Evolutionary conservation across 2,329 filamentous ascomycete genomes (phyloP).

Genomic region (Emergomyces pasteurianus): DNA sequence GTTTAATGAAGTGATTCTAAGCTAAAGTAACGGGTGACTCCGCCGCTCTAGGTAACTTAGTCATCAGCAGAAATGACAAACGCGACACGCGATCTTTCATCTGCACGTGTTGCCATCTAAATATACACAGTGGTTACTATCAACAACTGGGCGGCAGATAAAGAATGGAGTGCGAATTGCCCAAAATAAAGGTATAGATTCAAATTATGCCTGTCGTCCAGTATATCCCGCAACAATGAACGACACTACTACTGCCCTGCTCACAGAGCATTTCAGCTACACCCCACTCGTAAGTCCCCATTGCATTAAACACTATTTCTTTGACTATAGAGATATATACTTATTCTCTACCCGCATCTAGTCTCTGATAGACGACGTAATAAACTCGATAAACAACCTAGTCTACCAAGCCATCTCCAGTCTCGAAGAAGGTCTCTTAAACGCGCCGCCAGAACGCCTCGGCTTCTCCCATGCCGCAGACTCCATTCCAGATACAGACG

Average conservation of each 20-base stretch:
- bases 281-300: conserved; percentile 63
- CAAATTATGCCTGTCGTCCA: background rate
- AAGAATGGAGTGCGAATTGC: background rate
- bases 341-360: conserved; percentile 26
- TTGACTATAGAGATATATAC: conserved; percentile 3
- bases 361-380: conserved; percentile 94
- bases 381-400: conserved; percentile 90
- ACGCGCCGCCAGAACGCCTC: conserved; percentile 59
- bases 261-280: conserved; percentile 93
- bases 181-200: background rate
- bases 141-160: background rate
- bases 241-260: conserved; percentile 45
- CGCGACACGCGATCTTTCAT: background rate
- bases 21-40: background rate
- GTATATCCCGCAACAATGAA: conserved; percentile 22
- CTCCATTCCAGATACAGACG: conserved; percentile 35
- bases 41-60: background rate
- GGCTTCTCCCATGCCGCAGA: conserved; percentile 55
- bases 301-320: background rate
- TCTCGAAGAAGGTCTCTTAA: conserved; percentile 69
- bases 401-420: conserved; percentile 81
- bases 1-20: too few relatives aligned
- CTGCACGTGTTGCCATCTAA: background rate
- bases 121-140: background rate
- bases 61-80: background rate